Base-by-base conservation (phyloP, 768 basidiomycete genomes). In the Suillus cothurnatus region DNA sequence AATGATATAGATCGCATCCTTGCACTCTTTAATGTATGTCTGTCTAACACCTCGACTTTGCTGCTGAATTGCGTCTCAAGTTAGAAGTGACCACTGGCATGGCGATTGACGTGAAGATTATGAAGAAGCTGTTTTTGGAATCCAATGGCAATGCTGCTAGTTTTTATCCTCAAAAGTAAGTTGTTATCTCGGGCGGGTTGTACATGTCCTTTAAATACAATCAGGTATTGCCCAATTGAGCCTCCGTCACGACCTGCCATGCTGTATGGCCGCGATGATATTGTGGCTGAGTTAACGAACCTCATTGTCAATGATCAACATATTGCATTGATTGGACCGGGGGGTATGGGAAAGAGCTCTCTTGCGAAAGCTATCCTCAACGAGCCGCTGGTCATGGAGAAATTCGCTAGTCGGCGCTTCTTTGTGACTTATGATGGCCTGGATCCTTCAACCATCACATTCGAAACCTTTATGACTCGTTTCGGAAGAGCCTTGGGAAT, bases 371-470 rank as follows among this genome's bases (percentile, higher is more conserved):
- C 53, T 0, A 57, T 58, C 26, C 8, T 63, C n/a, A 39, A 63
- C 2, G 62, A 63, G 26, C 26, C 34, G 1, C 9, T 19, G 4
- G 6, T 63, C 15, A 36, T 0, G 11, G 38, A n/a, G 0, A 63
- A 39, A 55, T 63, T 49, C 28, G 41, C 34, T 21, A 26, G 56
- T 5, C n/a, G 62, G 26, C 50, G 21, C n/a, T 43, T 56, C 41
- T 64, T 64, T 32, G 49, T 47, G 6, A 32, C 45, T 6, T 61
- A 45, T 8, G 61, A 61, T 61, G 61, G 23, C 9, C 9, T 61
- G 32, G 6, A 49, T 12, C 11, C n/a, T 26, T 61, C 36, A 3
- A 21, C 21, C 11, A 61, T 61, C 31, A 61, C 61, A 1, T 32
- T 47, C 43, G 47, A 61, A 19, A n/a, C 31, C 3, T 61, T 61